These are phyloP conservation scores for Gossypium schwendimanii DNA, from an alignment of 441 rosid species.

Conservation along the genomic window DNA sequence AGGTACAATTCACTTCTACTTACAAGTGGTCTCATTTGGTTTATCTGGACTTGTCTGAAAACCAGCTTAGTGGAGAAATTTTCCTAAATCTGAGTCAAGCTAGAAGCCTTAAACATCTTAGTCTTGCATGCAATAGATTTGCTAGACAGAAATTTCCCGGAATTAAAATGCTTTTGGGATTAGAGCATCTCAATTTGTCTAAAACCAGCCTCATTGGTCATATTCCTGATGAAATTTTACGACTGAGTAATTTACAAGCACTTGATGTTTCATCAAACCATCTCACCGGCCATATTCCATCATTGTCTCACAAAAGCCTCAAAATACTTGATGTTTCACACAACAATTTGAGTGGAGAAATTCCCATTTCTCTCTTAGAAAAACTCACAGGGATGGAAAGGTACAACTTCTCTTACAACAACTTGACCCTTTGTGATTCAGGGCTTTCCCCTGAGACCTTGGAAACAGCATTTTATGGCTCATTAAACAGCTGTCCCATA, in stretches of 20 bases:
- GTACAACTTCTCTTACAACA: constrained; percentile 87
- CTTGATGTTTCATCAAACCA: constrained; percentile 77
- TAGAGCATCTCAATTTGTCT: constrained; percentile 77
- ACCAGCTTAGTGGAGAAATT: constrained; percentile 69
- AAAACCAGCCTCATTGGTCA: constrained; percentile 52
- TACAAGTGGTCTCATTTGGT: constrained; percentile 51
- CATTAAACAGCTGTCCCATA: constrained; percentile 70
- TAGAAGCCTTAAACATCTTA: constrained; percentile 56
- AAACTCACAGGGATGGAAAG: constrained; percentile 55
- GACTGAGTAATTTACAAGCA: constrained; percentile 39
- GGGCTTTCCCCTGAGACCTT: constrained; percentile 43
- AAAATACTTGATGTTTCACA: constrained; percentile 59
- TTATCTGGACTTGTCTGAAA: constrained; percentile 77
- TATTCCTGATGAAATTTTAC: constrained; percentile 50
- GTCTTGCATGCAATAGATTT: constrained; percentile 73
- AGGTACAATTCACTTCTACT: constrained; percentile 58
- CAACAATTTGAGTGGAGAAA: constrained; percentile 73
- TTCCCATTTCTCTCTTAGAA: constrained; percentile 45
- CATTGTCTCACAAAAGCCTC: constrained; percentile 35
- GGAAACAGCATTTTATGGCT: constrained; percentile 49
- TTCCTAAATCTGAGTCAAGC: constrained; percentile 38
- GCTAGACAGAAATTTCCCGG: constrained; percentile 47
- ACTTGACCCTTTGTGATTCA: constrained; percentile 64
- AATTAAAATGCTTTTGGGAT: constrained; percentile 34
- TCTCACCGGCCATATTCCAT: constrained; percentile 55